phyloP scores from a whole-genome alignment of 352 stramenopile species.

The Globisporangium irregulare region DNA sequence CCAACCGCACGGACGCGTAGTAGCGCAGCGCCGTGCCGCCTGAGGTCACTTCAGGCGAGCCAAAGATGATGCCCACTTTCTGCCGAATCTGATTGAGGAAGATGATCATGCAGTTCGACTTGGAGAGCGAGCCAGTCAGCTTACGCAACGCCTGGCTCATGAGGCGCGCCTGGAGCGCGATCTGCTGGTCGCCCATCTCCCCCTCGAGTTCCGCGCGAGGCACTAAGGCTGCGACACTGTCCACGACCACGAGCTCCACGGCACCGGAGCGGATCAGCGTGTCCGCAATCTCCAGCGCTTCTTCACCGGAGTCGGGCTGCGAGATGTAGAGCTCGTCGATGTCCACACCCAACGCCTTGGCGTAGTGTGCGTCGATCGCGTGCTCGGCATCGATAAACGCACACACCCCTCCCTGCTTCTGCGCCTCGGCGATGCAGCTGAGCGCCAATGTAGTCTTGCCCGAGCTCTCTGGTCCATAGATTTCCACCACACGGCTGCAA shows the following conservation, averaged over 20 bases:
- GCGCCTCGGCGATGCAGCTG: slow-evolving; percentile 94
- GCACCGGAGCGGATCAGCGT: slow-evolving; percentile 94
- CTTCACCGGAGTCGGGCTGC: slow-evolving; percentile 97
- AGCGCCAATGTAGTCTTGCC: slow-evolving; percentile 98
- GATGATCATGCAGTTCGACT: slow-evolving; percentile 96
- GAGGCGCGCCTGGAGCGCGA: slow-evolving; percentile 95
- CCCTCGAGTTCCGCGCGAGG: slow-evolving; percentile 94
- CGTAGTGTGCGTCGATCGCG: slow-evolving; percentile 96
- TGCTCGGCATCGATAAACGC: slow-evolving; percentile 99
- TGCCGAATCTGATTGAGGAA: slow-evolving; percentile 99
- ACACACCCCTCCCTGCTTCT: slow-evolving; percentile 93
- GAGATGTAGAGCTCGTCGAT: slow-evolving; percentile 96
- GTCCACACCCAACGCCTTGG: slow-evolving; percentile 91
- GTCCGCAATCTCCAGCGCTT: slow-evolving; percentile 98
- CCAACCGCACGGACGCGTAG: slow-evolving; percentile 91
- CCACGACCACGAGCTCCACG: slow-evolving; percentile 97
- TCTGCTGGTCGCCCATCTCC: slow-evolving; percentile 95
- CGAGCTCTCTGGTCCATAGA: slow-evolving; percentile 97
- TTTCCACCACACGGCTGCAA: slow-evolving; percentile 94
- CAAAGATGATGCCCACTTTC: slow-evolving; percentile 98
- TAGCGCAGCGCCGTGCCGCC: slow-evolving; percentile 86
- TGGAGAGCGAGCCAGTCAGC: slow-evolving; percentile 93
- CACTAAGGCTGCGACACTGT: slow-evolving; percentile 97
- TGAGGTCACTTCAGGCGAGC: slow-evolving; percentile 96
- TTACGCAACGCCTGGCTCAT: slow-evolving; percentile 98